These are phyloP conservation scores for Tilletia walkeri DNA, from an alignment of 1,284 basidiomycete genomes.

Conservation along the genomic window DNA sequence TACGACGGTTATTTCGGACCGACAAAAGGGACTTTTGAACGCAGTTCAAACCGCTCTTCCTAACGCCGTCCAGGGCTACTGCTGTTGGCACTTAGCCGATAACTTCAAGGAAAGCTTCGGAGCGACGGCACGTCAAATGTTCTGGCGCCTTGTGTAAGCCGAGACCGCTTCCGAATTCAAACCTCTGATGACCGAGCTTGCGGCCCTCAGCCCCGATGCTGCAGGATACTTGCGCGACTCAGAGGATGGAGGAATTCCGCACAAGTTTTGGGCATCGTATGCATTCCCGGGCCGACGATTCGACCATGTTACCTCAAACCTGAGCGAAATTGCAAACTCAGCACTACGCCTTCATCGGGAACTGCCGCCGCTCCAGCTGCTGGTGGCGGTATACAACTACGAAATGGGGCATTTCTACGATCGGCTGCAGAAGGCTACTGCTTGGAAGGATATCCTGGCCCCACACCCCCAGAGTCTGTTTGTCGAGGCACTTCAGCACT, in stretches of 20 bases:
- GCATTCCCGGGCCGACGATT: neutral
- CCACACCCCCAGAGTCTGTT: neutral
- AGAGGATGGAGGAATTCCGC: neutral
- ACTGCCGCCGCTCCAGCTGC: neutral
- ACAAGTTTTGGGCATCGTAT: neutral
- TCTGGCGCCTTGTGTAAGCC: neutral
- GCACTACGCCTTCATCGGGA: too few relatives aligned
- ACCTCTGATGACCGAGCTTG: neutral
- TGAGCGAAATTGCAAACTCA: too few relatives aligned
- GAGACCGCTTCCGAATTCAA: neutral
- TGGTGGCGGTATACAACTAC: neutral
- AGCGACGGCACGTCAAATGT: neutral
- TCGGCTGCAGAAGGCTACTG: neutral
- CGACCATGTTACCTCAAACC: constrained; percentile 3
- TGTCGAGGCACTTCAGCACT: neutral
- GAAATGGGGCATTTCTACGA: neutral
- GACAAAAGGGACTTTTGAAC: neutral
- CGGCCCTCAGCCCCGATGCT: neutral
- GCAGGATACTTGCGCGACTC: neutral
- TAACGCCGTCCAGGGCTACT: neutral
- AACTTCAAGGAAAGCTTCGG: neutral
- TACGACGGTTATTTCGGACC: neutral
- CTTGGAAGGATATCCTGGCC: neutral
- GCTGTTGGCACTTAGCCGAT: neutral
- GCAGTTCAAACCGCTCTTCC: neutral